These are phyloP conservation scores for Penicillium decumbens DNA, from an alignment of 2,329 filamentous ascomycete species.

Conservation along the genomic window DNA sequence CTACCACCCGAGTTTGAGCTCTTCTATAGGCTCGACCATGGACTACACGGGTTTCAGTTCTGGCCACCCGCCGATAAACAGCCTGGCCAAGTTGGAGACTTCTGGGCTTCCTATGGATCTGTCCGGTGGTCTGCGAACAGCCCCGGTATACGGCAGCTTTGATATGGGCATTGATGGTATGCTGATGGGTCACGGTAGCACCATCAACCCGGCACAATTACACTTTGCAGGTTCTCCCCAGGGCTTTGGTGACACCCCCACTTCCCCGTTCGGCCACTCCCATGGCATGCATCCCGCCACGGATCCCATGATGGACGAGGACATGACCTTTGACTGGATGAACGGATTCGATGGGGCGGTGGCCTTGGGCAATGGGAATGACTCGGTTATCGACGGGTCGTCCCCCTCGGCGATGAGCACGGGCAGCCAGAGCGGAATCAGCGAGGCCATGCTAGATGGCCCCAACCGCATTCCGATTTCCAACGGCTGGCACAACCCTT, in stretches of 20 bases:
- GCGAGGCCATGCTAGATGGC: constrained; percentile 86
- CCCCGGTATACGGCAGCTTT: constrained; percentile 65
- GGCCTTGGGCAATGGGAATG: constrained; percentile 63
- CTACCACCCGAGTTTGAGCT: constrained; percentile 70
- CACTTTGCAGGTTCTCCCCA: constrained; percentile 79
- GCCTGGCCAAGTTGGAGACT: constrained; percentile 79
- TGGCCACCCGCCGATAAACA: constrained; percentile 53
- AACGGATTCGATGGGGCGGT: constrained; percentile 75
- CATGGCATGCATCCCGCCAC: constrained; percentile 53
- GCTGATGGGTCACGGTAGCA: constrained; percentile 61
- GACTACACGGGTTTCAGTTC: constrained; percentile 64
- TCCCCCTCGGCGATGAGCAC: constrained; percentile 96
- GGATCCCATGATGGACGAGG: constrained; percentile 58
- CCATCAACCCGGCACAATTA: constrained; percentile 63
- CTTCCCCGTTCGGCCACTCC: constrained; percentile 41
- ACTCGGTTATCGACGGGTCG: constrained; percentile 82
- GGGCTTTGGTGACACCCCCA: constrained; percentile 40
- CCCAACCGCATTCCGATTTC: constrained; percentile 56
- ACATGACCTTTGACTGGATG: constrained; percentile 80
- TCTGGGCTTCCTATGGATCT: constrained; percentile 64
- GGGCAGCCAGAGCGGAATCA: constrained; percentile 72
- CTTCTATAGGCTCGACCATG: constrained; percentile 51
- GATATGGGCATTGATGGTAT: constrained; percentile 68
- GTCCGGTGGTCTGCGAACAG: constrained; percentile 68
- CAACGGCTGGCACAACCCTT: constrained; percentile 62